A percentile compares a stretch with the other conserved stretches of the same genome.
These are phyloP conservation scores for Verticillium klebahnii DNA, from an alignment of 2,329 filamentous ascomycete species.

Conservation along the genomic window DNA sequence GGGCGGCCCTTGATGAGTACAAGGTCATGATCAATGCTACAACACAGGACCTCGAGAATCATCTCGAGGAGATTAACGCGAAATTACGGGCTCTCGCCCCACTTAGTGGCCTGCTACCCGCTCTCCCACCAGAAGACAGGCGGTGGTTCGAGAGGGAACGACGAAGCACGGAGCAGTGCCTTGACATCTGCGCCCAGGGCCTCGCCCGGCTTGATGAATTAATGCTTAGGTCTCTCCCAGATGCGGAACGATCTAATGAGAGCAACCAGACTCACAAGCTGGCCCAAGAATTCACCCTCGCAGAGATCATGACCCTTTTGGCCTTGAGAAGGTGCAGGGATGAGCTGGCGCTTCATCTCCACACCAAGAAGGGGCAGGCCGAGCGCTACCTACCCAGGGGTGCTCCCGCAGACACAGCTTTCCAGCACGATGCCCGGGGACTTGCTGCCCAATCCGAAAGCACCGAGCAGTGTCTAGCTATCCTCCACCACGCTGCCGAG, in stretches of 20 bases:
- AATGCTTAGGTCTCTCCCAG: neutral
- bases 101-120: no score
- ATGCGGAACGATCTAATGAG: neutral
- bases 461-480: neutral
- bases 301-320: neutral
- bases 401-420: neutral
- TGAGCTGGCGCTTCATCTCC: neutral
- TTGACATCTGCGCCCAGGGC: conserved; percentile 16
- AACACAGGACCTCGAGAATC: conserved; percentile 1
- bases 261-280: neutral
- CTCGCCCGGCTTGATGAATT: conserved; percentile 13
- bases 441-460: neutral
- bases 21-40: conserved; percentile 3
- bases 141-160: conserved; percentile 11
- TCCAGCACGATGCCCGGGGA: neutral
- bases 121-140: neutral
- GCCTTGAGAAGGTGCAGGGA: neutral
- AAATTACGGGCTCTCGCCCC: neutral
- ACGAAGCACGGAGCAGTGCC: conserved; percentile 15
- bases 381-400: neutral
- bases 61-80: conserved; percentile 2
- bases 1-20: neutral
- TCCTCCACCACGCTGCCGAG: neutral
- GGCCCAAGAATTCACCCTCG: neutral
- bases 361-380: neutral